Evolutionary conservation across 495 filamentous ascomycete genomes (phyloP).

Genomic region (Pseudotulostoma volvatum): DNA sequence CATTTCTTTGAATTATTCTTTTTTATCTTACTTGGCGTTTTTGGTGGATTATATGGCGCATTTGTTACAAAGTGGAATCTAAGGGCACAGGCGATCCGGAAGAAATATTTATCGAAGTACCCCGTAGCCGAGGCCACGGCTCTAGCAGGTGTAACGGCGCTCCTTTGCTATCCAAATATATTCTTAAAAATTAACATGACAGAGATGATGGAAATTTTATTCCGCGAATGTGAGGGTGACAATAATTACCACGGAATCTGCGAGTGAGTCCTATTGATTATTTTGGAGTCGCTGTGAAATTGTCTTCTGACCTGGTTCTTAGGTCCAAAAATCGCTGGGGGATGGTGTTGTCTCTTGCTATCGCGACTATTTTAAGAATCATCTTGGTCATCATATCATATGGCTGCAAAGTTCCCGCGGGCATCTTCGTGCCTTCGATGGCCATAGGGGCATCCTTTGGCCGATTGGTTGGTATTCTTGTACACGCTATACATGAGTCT

Average conservation of each 20-base stretch:
- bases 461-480: constrained; percentile 81
- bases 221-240: constrained; percentile 82
- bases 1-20: constrained; percentile 95
- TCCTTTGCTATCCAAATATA: constrained; percentile 91
- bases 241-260: constrained; percentile 84
- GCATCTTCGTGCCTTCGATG: constrained; percentile 97
- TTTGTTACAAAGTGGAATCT: constrained; percentile 99
- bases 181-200: constrained; percentile 98
- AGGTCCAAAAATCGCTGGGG: constrained; percentile 48
- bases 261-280: constrained; percentile 46
- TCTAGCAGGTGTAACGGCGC: constrained; percentile 65
- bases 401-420: constrained; percentile 93
- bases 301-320: too few species aligned
- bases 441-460: constrained; percentile 91
- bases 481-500: constrained; percentile 74
- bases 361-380: constrained; percentile 67
- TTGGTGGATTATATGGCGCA: constrained; percentile 89
- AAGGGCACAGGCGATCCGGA: constrained; percentile 76
- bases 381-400: constrained; percentile 92
- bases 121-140: constrained; percentile 78
- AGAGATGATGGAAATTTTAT: constrained; percentile 96
- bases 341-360: constrained; percentile 62
- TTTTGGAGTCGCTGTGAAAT: too few species aligned
- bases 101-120: constrained; percentile 78
- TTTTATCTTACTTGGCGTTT: constrained; percentile 79